Base-by-base conservation (phyloP, 148 eudicot species). In the Fagopyrum esculentum region DNA sequence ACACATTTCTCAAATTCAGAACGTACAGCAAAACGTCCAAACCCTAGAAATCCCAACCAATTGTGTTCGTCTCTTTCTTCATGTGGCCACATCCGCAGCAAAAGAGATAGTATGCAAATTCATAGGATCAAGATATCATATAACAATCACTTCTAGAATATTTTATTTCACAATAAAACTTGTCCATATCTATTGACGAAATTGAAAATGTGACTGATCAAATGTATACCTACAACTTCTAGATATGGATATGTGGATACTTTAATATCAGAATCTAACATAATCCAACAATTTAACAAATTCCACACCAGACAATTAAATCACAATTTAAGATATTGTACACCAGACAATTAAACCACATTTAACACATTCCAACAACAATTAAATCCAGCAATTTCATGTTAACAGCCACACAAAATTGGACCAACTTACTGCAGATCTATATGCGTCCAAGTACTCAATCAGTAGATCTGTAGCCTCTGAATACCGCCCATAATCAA, bases 401-500 rank as follows among this genome's bases (percentile, higher is more conserved):
- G 47, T 6, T 6, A 66, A 43, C 9, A 66, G 10, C 8, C 45
- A 66, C 71, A 66, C 47, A 43, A 8, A 2, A 9, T 51, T 17
- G 46, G 30, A 3, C 29, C 9, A 76, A 74, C 79, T 85, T 90
- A 95, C 99, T 84, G 82, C 56, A 50, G 86, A 86, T 55, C 92
- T 89, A 83, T 86, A 87, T 40, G 83, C 87, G 79, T 88, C 98
- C 35, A 87, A 80, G 79, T 86, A 90, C 60, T 89, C 91, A 45
- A 95, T 78, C 79, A 95, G 79, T n/a, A 95, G 83, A 79, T 89
- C 93, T 48, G 89, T 87, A 73, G 99, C 99, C 80, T 92, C 99
- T 22, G 87, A 79, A 81, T 81, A 90, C 74, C 98, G 89, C 44
- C 94, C 92, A 80, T 95, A 90, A 81, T 92, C 88, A 79, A 92